Base-by-base conservation (phyloP, 192 early-diverging fungal species). In the Dimargaris cristalligena region DNA sequence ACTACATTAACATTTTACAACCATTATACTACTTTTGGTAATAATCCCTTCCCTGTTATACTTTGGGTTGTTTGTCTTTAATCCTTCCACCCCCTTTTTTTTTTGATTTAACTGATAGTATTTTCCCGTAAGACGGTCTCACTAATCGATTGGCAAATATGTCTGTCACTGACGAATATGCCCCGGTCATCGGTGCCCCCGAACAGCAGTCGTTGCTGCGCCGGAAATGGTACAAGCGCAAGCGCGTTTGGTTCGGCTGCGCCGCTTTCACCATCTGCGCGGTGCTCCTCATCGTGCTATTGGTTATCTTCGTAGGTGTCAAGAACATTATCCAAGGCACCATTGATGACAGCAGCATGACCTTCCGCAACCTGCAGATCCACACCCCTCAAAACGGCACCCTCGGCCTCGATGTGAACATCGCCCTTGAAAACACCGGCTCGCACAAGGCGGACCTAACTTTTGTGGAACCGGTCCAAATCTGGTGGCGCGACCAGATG, bases 201-300 rank as follows among this genome's bases (percentile, higher is more conserved):
- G n/a, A n/a, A n/a, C n/a, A n/a, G n/a, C n/a, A n/a, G n/a, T n/a
- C n/a, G n/a, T n/a, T 50, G 6, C 26, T n/a, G 48, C 48, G 48
- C 26, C 54, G 54, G 13, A 20, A 20, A 20, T 56, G 54, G 54
- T 56, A 56, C 34, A 56, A 56, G 54, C 25, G 31, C 28, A 56
- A 56, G 54, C 54, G 26, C 13, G 16, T 14, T 11, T 56, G 54
- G 54, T 20, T 32, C 18, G 18, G 26, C 54, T 26, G n/a, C 20
- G 8, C 34, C 30, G 4, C 34, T 1, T 3, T 29, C 1, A 16
- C 34, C 16, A 10, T 33, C 2, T 33, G 31, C 23, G 54, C 29
- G 10, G 54, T 29, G 18, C 26, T 56, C 3, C 54, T 56, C 4
- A 22, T 56, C 13, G 29, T 56, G 31, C 54, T 56, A 29, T 33